Evolutionary conservation across 768 basidiomycete species (phyloP).

Genomic region (Lactifluus pinguis): DNA sequence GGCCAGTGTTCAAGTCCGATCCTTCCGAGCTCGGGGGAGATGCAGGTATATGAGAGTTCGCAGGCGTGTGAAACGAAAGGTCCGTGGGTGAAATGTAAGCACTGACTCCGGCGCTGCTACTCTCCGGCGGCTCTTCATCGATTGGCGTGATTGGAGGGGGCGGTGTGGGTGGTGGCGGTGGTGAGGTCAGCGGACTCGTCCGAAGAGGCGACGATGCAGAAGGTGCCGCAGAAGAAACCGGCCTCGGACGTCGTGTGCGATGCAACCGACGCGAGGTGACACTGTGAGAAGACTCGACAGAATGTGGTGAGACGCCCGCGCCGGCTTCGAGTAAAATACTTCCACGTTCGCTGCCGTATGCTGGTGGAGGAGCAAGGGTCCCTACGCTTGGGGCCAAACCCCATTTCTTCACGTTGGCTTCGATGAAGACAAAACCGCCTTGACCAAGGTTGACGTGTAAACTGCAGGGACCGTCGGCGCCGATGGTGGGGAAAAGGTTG

Average conservation of each 20-base stretch:
- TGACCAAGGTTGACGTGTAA: slow-evolving; percentile 98
- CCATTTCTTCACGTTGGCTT: slow-evolving; percentile 99
- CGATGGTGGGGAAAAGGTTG: slow-evolving; percentile 96
- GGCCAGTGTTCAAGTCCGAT: slow-evolving; percentile 23
- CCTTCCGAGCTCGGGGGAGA: slow-evolving; percentile 28
- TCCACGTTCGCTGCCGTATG: slow-evolving; percentile 94
- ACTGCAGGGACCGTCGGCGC: slow-evolving; percentile 92
- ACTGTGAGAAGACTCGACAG: slow-evolving; percentile 34
- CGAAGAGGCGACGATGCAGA: slow-evolving; percentile 61
- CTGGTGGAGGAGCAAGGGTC: slow-evolving; percentile 93
- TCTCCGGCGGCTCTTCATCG: slow-evolving; percentile 48
- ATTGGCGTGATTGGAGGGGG: slow-evolving; percentile 73
- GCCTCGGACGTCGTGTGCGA: slow-evolving; percentile 48
- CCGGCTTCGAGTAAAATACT: slow-evolving; percentile 93
- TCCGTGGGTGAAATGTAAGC: slow-evolving; percentile 55
- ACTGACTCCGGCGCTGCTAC: slow-evolving; percentile 36
- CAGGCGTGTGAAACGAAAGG: slow-evolving; percentile 48
- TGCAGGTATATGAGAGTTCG: slow-evolving; percentile 39
- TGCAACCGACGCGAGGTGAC: slow-evolving; percentile 49
- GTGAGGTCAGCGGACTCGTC: slow-evolving; percentile 35
- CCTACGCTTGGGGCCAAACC: slow-evolving; percentile 95
- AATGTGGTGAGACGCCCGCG: slow-evolving; percentile 32
- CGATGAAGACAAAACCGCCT: slow-evolving; percentile 97
- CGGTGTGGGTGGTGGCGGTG: slow-evolving; percentile 38
- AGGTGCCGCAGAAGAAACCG: slow-evolving; percentile 33